Percentiles rank a stretch among this genome's conserved stretches.
Evolutionary conservation across 345 rosid species (phyloP).

Genomic region (Lepidium africanum): DNA sequence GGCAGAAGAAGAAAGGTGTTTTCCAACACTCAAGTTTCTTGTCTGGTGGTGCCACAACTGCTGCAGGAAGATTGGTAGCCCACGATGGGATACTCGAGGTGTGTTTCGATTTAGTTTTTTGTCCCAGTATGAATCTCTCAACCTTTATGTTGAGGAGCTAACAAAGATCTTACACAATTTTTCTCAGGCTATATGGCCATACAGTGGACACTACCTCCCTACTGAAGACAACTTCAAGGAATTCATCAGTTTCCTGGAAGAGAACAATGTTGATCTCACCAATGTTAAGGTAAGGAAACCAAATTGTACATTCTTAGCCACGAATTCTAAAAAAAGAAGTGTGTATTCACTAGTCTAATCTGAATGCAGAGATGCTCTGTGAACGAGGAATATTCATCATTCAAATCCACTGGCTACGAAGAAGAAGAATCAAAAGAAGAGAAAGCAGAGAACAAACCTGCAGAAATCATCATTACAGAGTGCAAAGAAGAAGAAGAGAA

Average conservation of each 20-base stretch:
- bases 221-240: constrained; percentile 58
- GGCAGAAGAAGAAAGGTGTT: constrained; percentile 53
- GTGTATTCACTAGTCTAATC: constrained; percentile 1
- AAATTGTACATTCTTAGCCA: background rate
- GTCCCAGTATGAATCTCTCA: background rate
- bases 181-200: constrained; percentile 56
- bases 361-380: constrained; percentile 40
- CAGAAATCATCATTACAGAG: constrained; percentile 1
- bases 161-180: background rate
- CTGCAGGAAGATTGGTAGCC: constrained; percentile 57
- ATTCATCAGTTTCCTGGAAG: constrained; percentile 47
- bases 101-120: background rate
- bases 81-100: constrained; percentile 55
- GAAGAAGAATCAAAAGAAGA: constrained; percentile 21
- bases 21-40: constrained; percentile 67
- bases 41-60: constrained; percentile 60
- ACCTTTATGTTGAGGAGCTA: background rate
- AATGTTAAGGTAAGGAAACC: constrained; percentile 43
- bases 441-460: background rate
- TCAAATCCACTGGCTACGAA: constrained; percentile 16
- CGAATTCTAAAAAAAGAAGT: background rate
- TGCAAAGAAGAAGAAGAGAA: constrained; percentile 22
- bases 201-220: constrained; percentile 69
- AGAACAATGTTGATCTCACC: constrained; percentile 48
- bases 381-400: constrained; percentile 44